A percentile compares a stretch with the other conserved stretches of the same genome.
Evolutionary conservation across 306 rosid genomes (phyloP).

Genomic region (Castanospermum australe): DNA sequence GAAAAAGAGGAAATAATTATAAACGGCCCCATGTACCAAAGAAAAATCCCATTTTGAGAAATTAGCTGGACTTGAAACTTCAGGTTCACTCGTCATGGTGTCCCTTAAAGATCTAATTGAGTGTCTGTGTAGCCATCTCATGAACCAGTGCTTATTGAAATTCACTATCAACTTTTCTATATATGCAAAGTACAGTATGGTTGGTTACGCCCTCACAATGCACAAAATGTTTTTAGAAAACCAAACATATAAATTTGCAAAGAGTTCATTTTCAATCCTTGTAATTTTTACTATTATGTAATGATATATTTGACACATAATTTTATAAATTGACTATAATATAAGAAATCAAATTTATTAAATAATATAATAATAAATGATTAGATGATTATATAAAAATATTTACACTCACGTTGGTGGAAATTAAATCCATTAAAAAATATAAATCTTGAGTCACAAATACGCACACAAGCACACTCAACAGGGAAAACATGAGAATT

Average conservation of each 20-base stretch:
- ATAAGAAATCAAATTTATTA: too few species aligned
- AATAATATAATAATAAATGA: too few species aligned
- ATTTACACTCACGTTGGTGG: too few species aligned
- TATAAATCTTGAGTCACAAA: conserved; percentile 15
- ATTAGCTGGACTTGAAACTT: conserved; percentile 55
- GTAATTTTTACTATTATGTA: too few species aligned
- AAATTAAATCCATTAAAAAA: too few species aligned
- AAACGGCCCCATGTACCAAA: conserved; percentile 18
- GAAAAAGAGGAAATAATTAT: conserved; percentile 9
- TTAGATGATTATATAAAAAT: too few species aligned
- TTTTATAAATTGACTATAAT: too few species aligned
- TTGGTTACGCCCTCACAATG: conserved; percentile 20
- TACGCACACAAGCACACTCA: not conserved
- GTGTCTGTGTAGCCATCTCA: conserved; percentile 29
- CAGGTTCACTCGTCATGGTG: conserved; percentile 35
- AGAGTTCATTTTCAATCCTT: too few species aligned
- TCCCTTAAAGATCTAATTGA: conserved; percentile 36
- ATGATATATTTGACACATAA: too few species aligned
- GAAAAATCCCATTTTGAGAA: conserved; percentile 24
- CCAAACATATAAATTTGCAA: not conserved
- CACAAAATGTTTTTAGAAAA: conserved; percentile 6
- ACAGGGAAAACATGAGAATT: conserved; percentile 7
- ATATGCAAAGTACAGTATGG: not conserved
- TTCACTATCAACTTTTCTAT: not conserved
- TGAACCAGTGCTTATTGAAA: not conserved